Evolutionary conservation across 1,139 yeast genomes (phyloP).

Genomic region (Wickerhamomyces sp.): DNA sequence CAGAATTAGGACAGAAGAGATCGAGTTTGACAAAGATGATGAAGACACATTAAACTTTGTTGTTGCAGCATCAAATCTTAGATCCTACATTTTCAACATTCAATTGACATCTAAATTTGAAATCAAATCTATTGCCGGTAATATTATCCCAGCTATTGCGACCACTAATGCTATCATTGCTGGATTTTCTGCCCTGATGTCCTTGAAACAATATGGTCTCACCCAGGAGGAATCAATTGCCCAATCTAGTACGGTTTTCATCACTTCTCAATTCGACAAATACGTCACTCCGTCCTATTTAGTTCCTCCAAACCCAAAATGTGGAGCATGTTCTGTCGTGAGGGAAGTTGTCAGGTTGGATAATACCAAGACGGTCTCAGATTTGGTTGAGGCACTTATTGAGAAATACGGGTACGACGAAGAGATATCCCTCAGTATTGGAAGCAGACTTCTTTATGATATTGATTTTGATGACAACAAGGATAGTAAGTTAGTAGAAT

Average conservation of each 20-base stretch:
- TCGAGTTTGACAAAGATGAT: conserved; percentile 92
- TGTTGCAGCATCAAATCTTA: conserved; percentile 77
- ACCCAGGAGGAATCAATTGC: conserved; percentile 25
- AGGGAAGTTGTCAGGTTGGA: conserved; percentile 44
- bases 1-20: conserved; percentile 36
- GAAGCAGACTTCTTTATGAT: conserved; percentile 69
- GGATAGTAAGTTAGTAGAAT: conserved; percentile 39
- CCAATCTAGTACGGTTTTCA: conserved; percentile 50
- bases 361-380: conserved; percentile 28
- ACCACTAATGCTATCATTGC: conserved; percentile 95
- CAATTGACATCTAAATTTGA: conserved; percentile 77
- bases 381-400: conserved; percentile 42
- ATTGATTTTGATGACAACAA: conserved; percentile 82
- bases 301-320: conserved; percentile 56
- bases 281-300: conserved; percentile 62
- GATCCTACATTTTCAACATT: conserved; percentile 71
- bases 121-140: conserved; percentile 92
- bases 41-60: conserved; percentile 87
- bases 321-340: conserved; percentile 69
- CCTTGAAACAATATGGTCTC: conserved; percentile 46
- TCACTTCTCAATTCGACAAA: conserved; percentile 64
- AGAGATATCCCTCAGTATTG: conserved; percentile 61
- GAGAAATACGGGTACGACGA: conserved; percentile 52
- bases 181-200: conserved; percentile 76
- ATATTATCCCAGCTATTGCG: conserved; percentile 97